Evolutionary conservation across 768 basidiomycete genomes (phyloP).

Genomic region (Paxillus ammoniavirescens): DNA sequence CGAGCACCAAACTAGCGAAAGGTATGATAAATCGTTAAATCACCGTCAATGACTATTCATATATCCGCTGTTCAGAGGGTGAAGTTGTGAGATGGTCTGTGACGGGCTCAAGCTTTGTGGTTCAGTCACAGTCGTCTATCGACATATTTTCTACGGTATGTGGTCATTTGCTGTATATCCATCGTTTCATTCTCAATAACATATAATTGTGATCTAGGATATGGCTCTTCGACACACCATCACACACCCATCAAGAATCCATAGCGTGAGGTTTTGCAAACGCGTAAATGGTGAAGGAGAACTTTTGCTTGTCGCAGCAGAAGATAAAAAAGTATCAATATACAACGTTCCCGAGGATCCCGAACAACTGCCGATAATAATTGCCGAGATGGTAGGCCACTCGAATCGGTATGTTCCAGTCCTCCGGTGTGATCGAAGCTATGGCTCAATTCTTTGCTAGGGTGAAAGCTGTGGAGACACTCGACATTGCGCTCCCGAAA

Average conservation of each 20-base stretch:
- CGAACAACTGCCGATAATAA: conserved; percentile 48
- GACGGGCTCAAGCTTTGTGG: conserved; percentile 73
- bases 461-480: conserved; percentile 76
- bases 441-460: conserved; percentile 36
- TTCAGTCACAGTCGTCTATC: conserved; percentile 72
- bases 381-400: conserved; percentile 79
- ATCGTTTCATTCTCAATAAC: not conserved
- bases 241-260: conserved; percentile 77
- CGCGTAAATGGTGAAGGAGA: conserved; percentile 58
- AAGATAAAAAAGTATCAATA: conserved; percentile 84
- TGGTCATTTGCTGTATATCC: not conserved
- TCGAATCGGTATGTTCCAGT: conserved; percentile 63
- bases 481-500: conserved; percentile 56
- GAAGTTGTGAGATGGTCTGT: conserved; percentile 90
- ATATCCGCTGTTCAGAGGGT: conserved; percentile 55
- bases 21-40: conserved; percentile 43
- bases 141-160: conserved; percentile 81
- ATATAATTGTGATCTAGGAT: conserved; percentile 44
- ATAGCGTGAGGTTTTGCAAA: conserved; percentile 76
- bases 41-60: not conserved
- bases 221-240: conserved; percentile 77
- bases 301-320: conserved; percentile 79
- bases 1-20: conserved; percentile 86
- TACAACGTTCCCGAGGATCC: conserved; percentile 59
- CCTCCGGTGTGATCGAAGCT: not conserved